Evolutionary conservation across 495 filamentous ascomycete species (phyloP).

Genomic region (Trypethelium eluteriae): DNA sequence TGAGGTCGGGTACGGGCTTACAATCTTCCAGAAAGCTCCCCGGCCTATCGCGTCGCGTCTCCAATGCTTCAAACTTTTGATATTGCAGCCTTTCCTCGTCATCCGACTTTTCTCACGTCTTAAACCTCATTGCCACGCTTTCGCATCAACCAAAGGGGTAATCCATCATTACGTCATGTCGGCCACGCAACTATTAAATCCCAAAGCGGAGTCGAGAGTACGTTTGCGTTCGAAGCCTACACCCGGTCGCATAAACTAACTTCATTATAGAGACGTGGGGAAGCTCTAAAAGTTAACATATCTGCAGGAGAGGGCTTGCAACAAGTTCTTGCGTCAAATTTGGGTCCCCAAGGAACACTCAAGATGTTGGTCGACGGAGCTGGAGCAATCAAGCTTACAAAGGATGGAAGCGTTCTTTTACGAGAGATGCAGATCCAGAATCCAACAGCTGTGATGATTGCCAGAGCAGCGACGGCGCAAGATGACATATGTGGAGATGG

Average conservation of each 20-base stretch:
- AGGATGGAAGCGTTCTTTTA: conserved; percentile 93
- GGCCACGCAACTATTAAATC: conserved; percentile 93
- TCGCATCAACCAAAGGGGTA: too few species aligned
- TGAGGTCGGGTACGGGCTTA: background rate
- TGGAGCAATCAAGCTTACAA: conserved; percentile 96
- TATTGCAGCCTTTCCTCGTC: background rate
- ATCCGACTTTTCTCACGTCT: background rate
- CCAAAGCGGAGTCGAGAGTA: conserved; percentile 94
- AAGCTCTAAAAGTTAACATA: conserved; percentile 95
- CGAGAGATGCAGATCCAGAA: conserved; percentile 63
- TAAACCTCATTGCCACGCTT: background rate
- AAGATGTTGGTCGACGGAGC: conserved; percentile 99
- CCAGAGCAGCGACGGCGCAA: conserved; percentile 91
- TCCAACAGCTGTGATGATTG: conserved; percentile 75
- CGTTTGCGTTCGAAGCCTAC: conserved; percentile 29
- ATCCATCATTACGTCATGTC: conserved; percentile 47
- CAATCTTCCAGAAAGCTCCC: background rate
- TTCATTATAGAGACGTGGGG: conserved; percentile 68
- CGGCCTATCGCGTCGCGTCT: conserved; percentile 4
- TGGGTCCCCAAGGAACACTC: conserved; percentile 87
- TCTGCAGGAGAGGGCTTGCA: conserved; percentile 71
- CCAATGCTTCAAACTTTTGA: background rate
- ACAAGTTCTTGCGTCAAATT: conserved; percentile 82
- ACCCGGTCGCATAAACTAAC: conserved; percentile 35
- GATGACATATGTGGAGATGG: conserved; percentile 98